These are phyloP conservation scores for Monotropa hypopitys DNA, from an alignment of 179 eudicot genomes.

Conservation along the genomic window DNA sequence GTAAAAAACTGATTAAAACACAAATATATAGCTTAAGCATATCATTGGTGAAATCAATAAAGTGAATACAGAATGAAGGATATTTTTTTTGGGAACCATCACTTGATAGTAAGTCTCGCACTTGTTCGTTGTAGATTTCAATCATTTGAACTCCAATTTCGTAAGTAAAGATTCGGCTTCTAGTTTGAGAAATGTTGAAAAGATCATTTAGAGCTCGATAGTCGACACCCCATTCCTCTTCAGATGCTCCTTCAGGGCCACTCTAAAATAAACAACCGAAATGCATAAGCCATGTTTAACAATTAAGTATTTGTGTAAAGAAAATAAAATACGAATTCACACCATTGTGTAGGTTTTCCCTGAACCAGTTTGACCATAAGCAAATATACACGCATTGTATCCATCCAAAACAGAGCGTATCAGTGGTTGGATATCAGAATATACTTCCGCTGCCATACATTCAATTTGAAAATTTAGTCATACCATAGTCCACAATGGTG, in stretches of 20 bases:
- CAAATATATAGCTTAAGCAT: neutral
- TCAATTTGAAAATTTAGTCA: neutral
- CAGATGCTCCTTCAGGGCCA: conserved; percentile 76
- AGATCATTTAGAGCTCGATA: conserved; percentile 86
- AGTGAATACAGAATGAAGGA: conserved; percentile 32
- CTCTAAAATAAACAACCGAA: conserved; percentile 32
- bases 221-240: conserved; percentile 86
- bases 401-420: conserved; percentile 85
- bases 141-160: conserved; percentile 84
- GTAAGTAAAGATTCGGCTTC: conserved; percentile 42
- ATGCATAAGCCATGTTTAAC: neutral
- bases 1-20: neutral
- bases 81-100: conserved; percentile 67
- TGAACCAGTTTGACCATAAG: conserved; percentile 98
- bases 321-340: conserved; percentile 6
- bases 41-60: neutral
- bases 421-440: conserved; percentile 63
- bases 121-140: conserved; percentile 91
- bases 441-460: conserved; percentile 51
- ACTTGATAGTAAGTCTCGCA: conserved; percentile 67
- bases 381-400: conserved; percentile 87
- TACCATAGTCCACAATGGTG: neutral
- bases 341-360: conserved; percentile 99
- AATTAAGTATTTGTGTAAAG: neutral
- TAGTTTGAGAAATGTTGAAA: conserved; percentile 61